Evolutionary conservation across 352 stramenopile species (phyloP).

Genomic region (Pythium dissimile): DNA sequence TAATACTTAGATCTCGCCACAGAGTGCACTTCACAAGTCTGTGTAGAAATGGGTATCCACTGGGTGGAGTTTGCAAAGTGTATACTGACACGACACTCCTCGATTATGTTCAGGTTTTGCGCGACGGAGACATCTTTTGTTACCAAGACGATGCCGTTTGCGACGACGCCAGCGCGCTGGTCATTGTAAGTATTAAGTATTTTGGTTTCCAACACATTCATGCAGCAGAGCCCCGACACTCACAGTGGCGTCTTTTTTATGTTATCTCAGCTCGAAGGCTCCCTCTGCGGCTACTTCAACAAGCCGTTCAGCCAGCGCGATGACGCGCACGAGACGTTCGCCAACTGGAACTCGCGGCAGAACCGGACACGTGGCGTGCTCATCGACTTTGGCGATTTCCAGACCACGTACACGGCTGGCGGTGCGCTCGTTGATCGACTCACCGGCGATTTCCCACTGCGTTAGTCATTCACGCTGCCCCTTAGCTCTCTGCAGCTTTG

Average conservation of each 20-base stretch:
- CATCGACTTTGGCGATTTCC: conserved; percentile 67
- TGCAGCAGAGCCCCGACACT: too few species aligned
- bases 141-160: conserved; percentile 57
- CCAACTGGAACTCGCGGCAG: conserved; percentile 46
- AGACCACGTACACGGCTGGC: conserved; percentile 47
- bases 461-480: neutral
- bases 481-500: conserved; percentile 53
- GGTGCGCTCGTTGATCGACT: conserved; percentile 19
- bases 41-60: too few species aligned
- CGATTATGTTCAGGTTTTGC: conserved; percentile 10
- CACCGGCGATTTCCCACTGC: neutral
- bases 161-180: conserved; percentile 31
- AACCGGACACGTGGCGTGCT: conserved; percentile 37
- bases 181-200: conserved; percentile 55
- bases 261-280: conserved; percentile 71
- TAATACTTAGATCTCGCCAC: conserved; percentile 44
- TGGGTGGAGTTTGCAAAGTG: too few species aligned
- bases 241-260: too few species aligned
- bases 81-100: neutral
- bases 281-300: conserved; percentile 67
- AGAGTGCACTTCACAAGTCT: too few species aligned
- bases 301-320: conserved; percentile 49
- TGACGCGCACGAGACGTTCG: conserved; percentile 34
- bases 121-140: conserved; percentile 65
- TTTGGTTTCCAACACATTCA: too few species aligned